Evolutionary conservation across 2,329 filamentous ascomycete genomes (phyloP).

Genomic region (Mycosphaerella sp.): DNA sequence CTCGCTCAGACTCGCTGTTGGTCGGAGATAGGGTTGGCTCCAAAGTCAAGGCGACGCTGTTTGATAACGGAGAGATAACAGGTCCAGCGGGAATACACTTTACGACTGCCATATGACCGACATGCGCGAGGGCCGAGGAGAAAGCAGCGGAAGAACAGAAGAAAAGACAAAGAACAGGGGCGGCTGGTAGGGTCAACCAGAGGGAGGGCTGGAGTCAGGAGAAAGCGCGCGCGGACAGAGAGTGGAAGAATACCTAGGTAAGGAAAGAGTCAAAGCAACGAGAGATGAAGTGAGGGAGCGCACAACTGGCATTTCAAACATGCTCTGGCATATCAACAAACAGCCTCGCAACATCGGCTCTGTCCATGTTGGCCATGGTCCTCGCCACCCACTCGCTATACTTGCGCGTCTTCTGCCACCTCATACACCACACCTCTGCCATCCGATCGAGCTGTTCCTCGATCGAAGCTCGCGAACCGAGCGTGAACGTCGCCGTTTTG

Average conservation of each 20-base stretch:
- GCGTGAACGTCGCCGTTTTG: slow-evolving; percentile 15
- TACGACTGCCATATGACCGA: background rate
- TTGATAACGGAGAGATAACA: slow-evolving; percentile 2
- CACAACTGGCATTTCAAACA: background rate
- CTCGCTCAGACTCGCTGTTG: background rate
- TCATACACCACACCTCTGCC: slow-evolving; percentile 14
- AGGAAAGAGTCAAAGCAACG: background rate
- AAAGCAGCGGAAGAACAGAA: background rate
- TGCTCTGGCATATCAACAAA: slow-evolving; percentile 19
- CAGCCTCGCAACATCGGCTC: slow-evolving; percentile 14
- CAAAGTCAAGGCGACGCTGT: background rate
- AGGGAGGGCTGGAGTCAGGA: no score
- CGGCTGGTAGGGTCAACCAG: no score
- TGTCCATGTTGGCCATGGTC: slow-evolving; percentile 15
- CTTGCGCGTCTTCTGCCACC: slow-evolving; percentile 17
- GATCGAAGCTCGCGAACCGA: slow-evolving; percentile 10
- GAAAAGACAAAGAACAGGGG: background rate
- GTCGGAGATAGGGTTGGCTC: slow-evolving; percentile 6
- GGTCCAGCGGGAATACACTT: background rate
- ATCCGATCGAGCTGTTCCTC: slow-evolving; percentile 16
- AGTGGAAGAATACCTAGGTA: no score
- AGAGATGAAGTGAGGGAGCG: background rate
- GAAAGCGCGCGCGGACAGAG: no score
- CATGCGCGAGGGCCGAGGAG: background rate
- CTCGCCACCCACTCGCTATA: slow-evolving; percentile 14